Conservation (phyloP, 2,329 filamentous ascomycete genomes). For the Fusarium tjaetaba region DNA sequence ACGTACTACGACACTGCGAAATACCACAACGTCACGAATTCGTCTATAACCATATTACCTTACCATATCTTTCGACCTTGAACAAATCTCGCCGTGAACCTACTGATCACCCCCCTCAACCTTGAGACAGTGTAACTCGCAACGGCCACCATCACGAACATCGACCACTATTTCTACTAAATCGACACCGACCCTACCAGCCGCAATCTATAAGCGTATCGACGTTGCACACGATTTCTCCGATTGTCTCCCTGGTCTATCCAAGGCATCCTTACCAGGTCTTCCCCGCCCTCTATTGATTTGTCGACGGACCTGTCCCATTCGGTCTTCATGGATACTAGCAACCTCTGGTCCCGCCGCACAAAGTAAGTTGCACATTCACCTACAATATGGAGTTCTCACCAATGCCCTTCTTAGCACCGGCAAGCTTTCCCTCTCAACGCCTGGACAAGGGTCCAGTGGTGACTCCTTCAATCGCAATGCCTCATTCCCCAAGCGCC, state of each 20-base stretch:
- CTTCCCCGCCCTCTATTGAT: conserved; percentile 39
- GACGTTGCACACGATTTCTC: conserved; percentile 9
- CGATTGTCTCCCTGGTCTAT: conserved; percentile 6
- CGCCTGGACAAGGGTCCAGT: conserved; percentile 66
- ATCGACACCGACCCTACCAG: neutral
- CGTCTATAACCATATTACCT: neutral
- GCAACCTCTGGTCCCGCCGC: conserved; percentile 79
- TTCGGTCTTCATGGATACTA: conserved; percentile 62
- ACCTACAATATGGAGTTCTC: conserved; percentile 7
- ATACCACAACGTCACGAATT: conserved; percentile 14
- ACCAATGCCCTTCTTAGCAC: conserved; percentile 61
- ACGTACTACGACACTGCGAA: neutral
- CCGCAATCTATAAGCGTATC: neutral
- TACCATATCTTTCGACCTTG: conserved; percentile 14
- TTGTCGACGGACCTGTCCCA: conserved; percentile 38
- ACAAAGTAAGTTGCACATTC: conserved; percentile 71
- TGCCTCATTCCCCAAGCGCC: conserved; percentile 74
- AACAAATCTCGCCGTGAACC: conserved; percentile 7
- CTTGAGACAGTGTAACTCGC: conserved; percentile 29
- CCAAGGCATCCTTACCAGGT: conserved; percentile 35
- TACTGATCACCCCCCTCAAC: conserved; percentile 33
- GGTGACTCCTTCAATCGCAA: conserved; percentile 70
- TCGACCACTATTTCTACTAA: conserved; percentile 9
- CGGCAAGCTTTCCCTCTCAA: conserved; percentile 92
- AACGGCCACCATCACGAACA: conserved; percentile 28